Conservation (phyloP, 2,329 filamentous ascomycete species). For the Alternaria longipes region DNA sequence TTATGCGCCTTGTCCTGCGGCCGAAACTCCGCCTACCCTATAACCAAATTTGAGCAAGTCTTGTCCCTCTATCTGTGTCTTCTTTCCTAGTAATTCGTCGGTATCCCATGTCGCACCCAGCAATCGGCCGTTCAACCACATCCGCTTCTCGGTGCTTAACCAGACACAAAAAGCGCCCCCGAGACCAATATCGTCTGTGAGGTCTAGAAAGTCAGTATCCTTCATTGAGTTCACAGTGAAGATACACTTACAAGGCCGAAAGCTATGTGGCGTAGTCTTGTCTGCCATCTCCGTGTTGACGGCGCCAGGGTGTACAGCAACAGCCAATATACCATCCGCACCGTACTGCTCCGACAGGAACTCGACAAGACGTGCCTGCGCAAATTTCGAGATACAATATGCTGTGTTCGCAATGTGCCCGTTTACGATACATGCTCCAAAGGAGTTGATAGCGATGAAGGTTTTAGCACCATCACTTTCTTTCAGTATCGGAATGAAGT, state of each 20-base stretch:
- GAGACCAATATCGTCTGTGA: constrained; percentile 40
- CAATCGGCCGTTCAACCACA: constrained; percentile 44
- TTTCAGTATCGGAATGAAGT: constrained; percentile 44
- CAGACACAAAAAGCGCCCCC: constrained; percentile 48
- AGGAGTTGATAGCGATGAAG: constrained; percentile 41
- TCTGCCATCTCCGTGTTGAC: constrained; percentile 43
- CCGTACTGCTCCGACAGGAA: constrained; percentile 37
- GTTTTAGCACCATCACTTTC: constrained; percentile 29
- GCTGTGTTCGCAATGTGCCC: constrained; percentile 53
- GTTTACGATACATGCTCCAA: constrained; percentile 47
- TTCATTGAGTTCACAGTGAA: neutral
- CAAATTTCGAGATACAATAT: constrained; percentile 44
- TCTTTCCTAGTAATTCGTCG: constrained; percentile 37
- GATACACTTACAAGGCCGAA: constrained; percentile 33
- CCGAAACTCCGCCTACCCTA: constrained; percentile 18
- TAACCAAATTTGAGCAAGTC: constrained; percentile 44
- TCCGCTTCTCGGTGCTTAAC: constrained; percentile 40
- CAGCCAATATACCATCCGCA: constrained; percentile 30
- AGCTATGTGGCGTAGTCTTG: constrained; percentile 36
- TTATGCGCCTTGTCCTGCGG: neutral
- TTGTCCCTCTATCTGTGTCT: constrained; percentile 28
- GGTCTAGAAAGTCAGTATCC: constrained; percentile 23
- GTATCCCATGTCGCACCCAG: constrained; percentile 44
- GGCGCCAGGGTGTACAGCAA: constrained; percentile 45
- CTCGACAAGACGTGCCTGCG: constrained; percentile 40